Evolutionary conservation across 352 stramenopile species (phyloP), one percentile per base, ranked within the genome.

Genomic region (Aphanomyces invadans): DNA sequence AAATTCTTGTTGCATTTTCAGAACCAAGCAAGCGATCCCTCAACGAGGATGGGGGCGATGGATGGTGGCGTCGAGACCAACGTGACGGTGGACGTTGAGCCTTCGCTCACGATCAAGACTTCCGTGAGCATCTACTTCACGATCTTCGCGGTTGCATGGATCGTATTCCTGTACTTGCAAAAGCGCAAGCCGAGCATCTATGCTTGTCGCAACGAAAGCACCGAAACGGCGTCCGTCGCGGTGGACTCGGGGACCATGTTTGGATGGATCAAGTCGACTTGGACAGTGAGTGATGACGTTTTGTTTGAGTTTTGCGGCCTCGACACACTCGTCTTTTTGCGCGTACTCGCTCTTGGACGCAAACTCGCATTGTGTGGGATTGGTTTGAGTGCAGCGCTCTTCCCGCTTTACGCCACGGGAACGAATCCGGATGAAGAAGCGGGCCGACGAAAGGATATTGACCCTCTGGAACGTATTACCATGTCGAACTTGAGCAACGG

Each of bases 261-360:
- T 45, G 70, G 59, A n/a, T 90, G 84, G 82, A 74, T 90, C 56
- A 32, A 23, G 0, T 46, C 57, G 19, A 77, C 63, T 31, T 87
- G 78, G 42, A 60, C 65, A 25, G 73, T 79, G 11, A 72, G 77
- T 19, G 81, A 91, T 31, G 78, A 87, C 32, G 81, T 90, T 32
- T 74, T 90, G 28, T 32, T 92, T 42, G 73, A 86, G 51, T 74
- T 72, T 65, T 92, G 82, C 69, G 84, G 84, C 21, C 72, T 92
- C 39, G 84, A 92, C 59, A 90, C 80, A 32, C 71, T 90, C 42
- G 83, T 76, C 36, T 88, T 88, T 46, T 60, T 92, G 70, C 80
- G 84, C 33, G 79, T 90, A 46, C 67, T 90, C 71, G 73, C 76
- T 42, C 72, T 92, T 62, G 80, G 82, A 3, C 79, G 79, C 26